Evolutionary conservation across 23 red algal genomes (phyloP), one percentile per base, ranked within the genome.

Genomic region (Agarophyton chilense): DNA sequence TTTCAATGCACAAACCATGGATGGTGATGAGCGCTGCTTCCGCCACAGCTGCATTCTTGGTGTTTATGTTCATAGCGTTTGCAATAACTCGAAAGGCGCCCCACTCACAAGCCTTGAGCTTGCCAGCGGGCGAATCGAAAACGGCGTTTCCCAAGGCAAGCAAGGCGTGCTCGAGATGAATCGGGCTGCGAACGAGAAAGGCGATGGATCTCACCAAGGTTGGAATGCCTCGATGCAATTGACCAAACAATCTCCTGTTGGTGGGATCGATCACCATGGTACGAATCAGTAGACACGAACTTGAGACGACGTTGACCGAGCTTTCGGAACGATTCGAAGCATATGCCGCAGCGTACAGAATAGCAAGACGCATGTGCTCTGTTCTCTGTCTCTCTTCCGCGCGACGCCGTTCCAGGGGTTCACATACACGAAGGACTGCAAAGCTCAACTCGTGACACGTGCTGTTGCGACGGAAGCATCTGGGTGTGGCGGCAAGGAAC

Each of bases 71-170:
- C 49, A 86, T 35, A 3, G 49, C 51, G 14, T 52, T 41, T 17
- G 35, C 40, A 32, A 86, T 51, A 21, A 58, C n/a, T 72, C 65
- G 82, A 13, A 86, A 52, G 24, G 58, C 82, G 49, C 82, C 82
- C 14, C 22, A 53, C 43, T 72, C 41, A 40, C 64, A 67, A 4
- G 49, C 82, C 8, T 36, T 42, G 13, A 49, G 40, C 49, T 86
- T 86, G 14, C 64, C 61, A 6, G 22, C 7, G 0, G 60, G 64
- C 22, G 43, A 47, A 36, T 86, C 82, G 47, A 86, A 86, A 34
- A 86, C 64, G 22, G 82, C 82, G 31, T 86, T 86, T 72, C 82
- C 82, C 39, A 86, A 31, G 36, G 82, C 82, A 47, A 86, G 60
- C 61, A 86, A 53, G 3, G 82, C 19, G 9, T 86, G 82, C 26